Conservation (phyloP, 75 land plant genomes). For the Pinus taeda region DNA sequence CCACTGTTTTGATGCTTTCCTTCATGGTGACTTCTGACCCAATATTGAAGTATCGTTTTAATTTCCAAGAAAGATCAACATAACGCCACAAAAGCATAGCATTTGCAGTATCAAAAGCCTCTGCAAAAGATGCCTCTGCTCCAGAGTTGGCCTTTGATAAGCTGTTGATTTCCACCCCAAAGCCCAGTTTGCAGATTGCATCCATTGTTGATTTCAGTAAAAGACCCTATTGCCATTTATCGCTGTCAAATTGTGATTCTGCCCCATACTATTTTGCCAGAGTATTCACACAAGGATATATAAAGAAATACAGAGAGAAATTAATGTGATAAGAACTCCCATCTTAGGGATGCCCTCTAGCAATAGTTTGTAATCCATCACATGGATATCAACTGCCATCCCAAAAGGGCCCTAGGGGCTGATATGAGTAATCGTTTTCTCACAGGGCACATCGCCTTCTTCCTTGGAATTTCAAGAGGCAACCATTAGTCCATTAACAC, state of each 20-base stretch:
- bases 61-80: constrained; percentile 50
- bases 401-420: neutral
- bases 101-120: constrained; percentile 53
- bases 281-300: no score
- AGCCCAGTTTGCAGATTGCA: constrained; percentile 62
- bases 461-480: no score
- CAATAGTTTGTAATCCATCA: no score
- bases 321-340: neutral
- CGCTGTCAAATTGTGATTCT: neutral
- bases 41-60: constrained; percentile 45
- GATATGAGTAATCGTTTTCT: no score
- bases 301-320: no score
- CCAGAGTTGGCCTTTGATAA: constrained; percentile 25
- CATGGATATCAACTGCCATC: neutral
- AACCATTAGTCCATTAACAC: no score
- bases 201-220: constrained; percentile 64
- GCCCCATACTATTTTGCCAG: neutral
- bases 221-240: constrained; percentile 37
- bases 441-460: no score
- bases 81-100: constrained; percentile 27
- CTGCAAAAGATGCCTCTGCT: constrained; percentile 30
- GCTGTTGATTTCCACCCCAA: constrained; percentile 60
- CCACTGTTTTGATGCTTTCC: constrained; percentile 30
- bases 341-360: no score
- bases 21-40: constrained; percentile 51